phyloP scores from a whole-genome alignment of 2,329 filamentous ascomycete species.

The Colletotrichum falcatum region DNA sequence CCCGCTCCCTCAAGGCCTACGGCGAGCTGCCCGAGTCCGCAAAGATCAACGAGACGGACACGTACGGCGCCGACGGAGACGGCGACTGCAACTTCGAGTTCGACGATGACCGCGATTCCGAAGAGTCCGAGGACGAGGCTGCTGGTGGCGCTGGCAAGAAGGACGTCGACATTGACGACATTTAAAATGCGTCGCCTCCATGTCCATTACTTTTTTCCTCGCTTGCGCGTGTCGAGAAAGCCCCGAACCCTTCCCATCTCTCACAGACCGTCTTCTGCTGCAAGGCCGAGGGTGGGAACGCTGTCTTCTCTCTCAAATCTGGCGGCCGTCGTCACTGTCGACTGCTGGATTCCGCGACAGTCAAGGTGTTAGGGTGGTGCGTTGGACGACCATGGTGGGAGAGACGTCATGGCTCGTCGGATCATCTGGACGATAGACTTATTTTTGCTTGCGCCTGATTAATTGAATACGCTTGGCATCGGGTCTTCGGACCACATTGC shows the following conservation, averaged over 20 bases:
- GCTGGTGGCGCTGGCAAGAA: slow-evolving; percentile 71
- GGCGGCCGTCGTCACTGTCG: slow-evolving; percentile 26
- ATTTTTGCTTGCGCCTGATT: slow-evolving; percentile 19
- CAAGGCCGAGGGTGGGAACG: slow-evolving; percentile 50
- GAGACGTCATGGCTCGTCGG: slow-evolving; percentile 67
- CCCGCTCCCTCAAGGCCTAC: slow-evolving; percentile 94
- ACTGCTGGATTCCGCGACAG: slow-evolving; percentile 58
- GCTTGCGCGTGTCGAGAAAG: slow-evolving; percentile 6
- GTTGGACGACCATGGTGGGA: slow-evolving; percentile 65
- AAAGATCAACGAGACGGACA: slow-evolving; percentile 99
- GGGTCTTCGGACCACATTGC: neutral
- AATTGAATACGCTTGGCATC: slow-evolving; percentile 22
- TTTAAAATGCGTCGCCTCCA: slow-evolving; percentile 65
- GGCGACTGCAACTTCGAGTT: slow-evolving; percentile 99
- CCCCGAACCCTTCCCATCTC: slow-evolving; percentile 39
- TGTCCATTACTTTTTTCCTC: slow-evolving; percentile 12
- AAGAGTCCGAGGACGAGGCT: slow-evolving; percentile 64
- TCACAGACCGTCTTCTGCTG: slow-evolving; percentile 7
- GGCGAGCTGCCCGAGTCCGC: slow-evolving; percentile 96
- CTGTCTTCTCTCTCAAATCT: slow-evolving; percentile 76
- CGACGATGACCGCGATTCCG: slow-evolving; percentile 85
- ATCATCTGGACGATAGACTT: slow-evolving; percentile 33
- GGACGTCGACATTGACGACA: slow-evolving; percentile 96
- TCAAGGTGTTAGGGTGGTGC: slow-evolving; percentile 50
- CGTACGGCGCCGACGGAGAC: slow-evolving; percentile 89